Base-by-base conservation (phyloP, 2,329 filamentous ascomycete species). In the Arachnomyces sp. region DNA sequence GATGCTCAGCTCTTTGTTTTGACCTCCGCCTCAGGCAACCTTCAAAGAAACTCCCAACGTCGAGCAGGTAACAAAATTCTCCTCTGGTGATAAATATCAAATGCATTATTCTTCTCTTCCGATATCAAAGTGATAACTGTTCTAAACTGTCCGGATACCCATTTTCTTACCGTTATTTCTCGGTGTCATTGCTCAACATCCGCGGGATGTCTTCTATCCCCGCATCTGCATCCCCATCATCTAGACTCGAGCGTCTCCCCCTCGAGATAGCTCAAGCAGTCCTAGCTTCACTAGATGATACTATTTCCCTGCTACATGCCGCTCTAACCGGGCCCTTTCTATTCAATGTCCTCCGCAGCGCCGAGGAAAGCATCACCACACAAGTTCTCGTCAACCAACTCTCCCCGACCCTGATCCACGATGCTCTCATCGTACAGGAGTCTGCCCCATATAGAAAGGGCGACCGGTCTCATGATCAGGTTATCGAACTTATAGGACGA, bases 251-350 rank as follows among this genome's bases (percentile, higher is more conserved):
- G 29, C 5, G 28, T 11, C 32, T 40, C 13, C 38, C 38, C 3
- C 20, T 20, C 15, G 38, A 40, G 28, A 28, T 40, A 12, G 34
- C 15, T 31, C 32, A 40, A 31, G 20, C 20, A 3, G 35, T 40
- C 14, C 15, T 40, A 13, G 33, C 30, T 32, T 28, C 34, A 1
- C 28, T 37, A 28, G 34, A 28, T 13, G 34, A 37, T 37, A 14
- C 33, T 16, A 15, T 13, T 8, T 42, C 39, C 2, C n/a, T 42
- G 12, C 31, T 9, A 13, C 15, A 15, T 28, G 30, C 39, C 11
- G 39, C 34, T 13, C 29, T 37, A 31, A 37, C 28, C 31, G 36
- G 34, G 18, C 12, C 6, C 34, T 28, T 18, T 29, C 28, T 42
- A 28, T 42, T 36, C 17, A 12, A 28, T 15, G 34, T 28, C 8